Evolutionary conservation across 2,329 filamentous ascomycete genomes (phyloP).

Genomic region (Herpotrichia juniperi): DNA sequence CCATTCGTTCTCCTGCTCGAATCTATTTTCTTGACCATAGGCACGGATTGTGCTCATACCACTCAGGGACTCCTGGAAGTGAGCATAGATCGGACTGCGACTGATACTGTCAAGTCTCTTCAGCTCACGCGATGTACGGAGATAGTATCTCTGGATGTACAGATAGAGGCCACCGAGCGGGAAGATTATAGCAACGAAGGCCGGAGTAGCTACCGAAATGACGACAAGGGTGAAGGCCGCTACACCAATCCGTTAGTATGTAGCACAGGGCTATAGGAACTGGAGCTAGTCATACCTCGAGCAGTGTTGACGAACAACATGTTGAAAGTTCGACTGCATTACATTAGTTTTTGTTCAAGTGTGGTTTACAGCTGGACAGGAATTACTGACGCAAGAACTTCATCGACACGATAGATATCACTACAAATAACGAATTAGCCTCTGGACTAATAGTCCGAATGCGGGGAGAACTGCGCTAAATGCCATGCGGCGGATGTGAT

Average conservation of each 20-base stretch:
- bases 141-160: constrained; percentile 95
- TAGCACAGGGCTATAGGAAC: constrained; percentile 19
- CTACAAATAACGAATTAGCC: constrained; percentile 48
- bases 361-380: constrained; percentile 1
- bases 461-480: constrained; percentile 1
- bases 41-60: constrained; percentile 95
- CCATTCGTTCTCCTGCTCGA: constrained; percentile 95
- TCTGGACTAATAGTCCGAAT: constrained; percentile 9
- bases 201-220: constrained; percentile 80
- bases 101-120: constrained; percentile 96
- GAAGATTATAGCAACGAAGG: constrained; percentile 79
- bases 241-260: constrained; percentile 34
- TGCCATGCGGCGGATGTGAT: constrained; percentile 3
- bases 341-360: constrained; percentile 29
- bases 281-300: constrained; percentile 47
- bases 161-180: constrained; percentile 83
- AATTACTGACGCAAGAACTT: constrained; percentile 75
- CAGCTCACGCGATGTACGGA: constrained; percentile 92
- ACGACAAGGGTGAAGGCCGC: constrained; percentile 81
- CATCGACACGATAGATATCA: constrained; percentile 83
- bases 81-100: constrained; percentile 94
- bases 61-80: constrained; percentile 96
- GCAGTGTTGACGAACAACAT: constrained; percentile 69
- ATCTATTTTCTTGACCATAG: constrained; percentile 86
- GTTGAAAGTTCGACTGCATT: constrained; percentile 80